Percentiles rank a stretch among this genome's conserved stretches.
Conservation (phyloP, 805 yeast species). For the Jamesozyma gamospora region DNA sequence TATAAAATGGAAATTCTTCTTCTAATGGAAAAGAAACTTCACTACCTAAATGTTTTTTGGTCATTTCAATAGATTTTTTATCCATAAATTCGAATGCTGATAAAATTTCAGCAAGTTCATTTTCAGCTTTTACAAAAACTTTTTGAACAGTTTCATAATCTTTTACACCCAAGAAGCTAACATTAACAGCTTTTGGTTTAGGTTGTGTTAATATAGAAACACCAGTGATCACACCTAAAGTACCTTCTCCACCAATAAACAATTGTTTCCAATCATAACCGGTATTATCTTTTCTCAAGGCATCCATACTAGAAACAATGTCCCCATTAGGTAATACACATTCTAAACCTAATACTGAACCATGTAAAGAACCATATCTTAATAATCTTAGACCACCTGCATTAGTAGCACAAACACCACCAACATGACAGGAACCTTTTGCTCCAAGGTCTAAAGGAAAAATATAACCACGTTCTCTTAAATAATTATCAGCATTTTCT, state of each 20-base stretch:
- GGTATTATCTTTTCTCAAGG: constrained; percentile 88
- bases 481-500: constrained; percentile 70
- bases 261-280: constrained; percentile 90
- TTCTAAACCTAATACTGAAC: constrained; percentile 82
- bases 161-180: constrained; percentile 76
- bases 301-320: constrained; percentile 65
- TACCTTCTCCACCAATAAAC: constrained; percentile 91
- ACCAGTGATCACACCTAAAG: constrained; percentile 84
- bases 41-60: constrained; percentile 46
- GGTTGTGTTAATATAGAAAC: constrained; percentile 84
- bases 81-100: constrained; percentile 96
- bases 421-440: constrained; percentile 92
- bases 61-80: constrained; percentile 50
- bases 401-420: constrained; percentile 90
- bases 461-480: constrained; percentile 75
- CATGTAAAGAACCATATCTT: constrained; percentile 88
- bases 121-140: constrained; percentile 68
- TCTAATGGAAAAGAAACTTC: constrained; percentile 63
- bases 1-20: constrained; percentile 75
- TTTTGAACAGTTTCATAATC: constrained; percentile 77
- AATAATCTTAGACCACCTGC: constrained; percentile 90
- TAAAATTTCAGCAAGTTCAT: constrained; percentile 71
- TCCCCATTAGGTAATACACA: constrained; percentile 90
- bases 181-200: constrained; percentile 76
- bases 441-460: constrained; percentile 95